Percentiles rank a stretch among this genome's conserved stretches.
phyloP scores from a whole-genome alignment of 768 basidiomycete genomes.

The Suillus ampliporus region DNA sequence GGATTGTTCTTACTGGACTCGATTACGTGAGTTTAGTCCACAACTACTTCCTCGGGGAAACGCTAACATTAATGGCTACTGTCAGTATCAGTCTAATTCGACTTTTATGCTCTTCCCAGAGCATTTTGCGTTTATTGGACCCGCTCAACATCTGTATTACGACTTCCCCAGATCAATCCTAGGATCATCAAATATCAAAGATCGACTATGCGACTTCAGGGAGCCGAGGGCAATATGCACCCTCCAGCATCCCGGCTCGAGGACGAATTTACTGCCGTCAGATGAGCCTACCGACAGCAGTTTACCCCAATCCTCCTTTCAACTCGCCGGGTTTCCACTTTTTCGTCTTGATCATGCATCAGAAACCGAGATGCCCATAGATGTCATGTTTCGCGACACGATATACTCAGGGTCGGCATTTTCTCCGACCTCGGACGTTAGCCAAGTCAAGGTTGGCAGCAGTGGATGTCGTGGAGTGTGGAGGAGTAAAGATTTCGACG shows the following conservation, averaged over 20 bases:
- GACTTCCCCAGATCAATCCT: too few species aligned
- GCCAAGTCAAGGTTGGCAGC: constrained; percentile 31
- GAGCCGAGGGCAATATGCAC: not conserved
- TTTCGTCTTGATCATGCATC: not conserved
- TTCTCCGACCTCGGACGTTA: not conserved
- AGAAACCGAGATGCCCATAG: not conserved
- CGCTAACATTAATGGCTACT: not conserved
- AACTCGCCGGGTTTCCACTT: not conserved
- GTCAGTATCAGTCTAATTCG: not conserved
- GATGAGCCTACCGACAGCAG: not conserved
- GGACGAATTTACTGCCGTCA: not conserved
- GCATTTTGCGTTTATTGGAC: not conserved
- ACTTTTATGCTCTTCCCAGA: not conserved
- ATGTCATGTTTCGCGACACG: not conserved
- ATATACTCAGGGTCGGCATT: not conserved
- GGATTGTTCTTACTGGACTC: not conserved
- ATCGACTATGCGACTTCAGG: not conserved
- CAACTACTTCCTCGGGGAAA: not conserved
- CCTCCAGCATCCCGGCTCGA: not conserved
- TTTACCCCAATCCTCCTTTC: too few species aligned
- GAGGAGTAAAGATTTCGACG: constrained; percentile 50
- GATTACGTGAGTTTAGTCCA: not conserved
- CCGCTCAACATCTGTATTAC: not conserved
- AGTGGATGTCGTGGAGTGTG: constrained; percentile 57
- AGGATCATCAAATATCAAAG: not conserved